Percentiles rank a stretch among this genome's conserved stretches.
Conservation (phyloP, 129 eudicot genomes). For the Cynara cardunculus region DNA sequence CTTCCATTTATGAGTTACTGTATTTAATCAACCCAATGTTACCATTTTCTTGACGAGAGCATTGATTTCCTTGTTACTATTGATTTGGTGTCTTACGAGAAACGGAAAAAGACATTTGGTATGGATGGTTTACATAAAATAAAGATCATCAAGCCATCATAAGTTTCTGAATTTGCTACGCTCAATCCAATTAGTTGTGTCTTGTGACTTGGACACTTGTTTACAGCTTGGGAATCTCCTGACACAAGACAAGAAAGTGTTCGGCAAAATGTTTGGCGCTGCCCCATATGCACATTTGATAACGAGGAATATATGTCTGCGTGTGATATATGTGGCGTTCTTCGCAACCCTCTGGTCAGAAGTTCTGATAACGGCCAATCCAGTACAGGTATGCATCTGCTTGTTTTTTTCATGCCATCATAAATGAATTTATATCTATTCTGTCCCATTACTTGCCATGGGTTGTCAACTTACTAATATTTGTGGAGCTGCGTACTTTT, state of each 20-base stretch:
- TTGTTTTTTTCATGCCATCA: neutral
- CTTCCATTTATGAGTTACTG: neutral
- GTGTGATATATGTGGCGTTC: slow-evolving; percentile 96
- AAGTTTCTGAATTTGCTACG: neutral
- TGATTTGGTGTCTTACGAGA: neutral
- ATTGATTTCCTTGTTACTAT: neutral
- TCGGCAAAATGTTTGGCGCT: slow-evolving; percentile 68
- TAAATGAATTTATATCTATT: neutral
- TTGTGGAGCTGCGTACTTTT: neutral
- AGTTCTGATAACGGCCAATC: slow-evolving; percentile 33
- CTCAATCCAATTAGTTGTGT: neutral
- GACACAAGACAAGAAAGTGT: slow-evolving; percentile 29
- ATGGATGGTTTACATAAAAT: neutral
- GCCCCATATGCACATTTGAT: slow-evolving; percentile 90
- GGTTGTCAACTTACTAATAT: neutral
- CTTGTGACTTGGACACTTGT: neutral
- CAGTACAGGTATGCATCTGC: slow-evolving; percentile 46
- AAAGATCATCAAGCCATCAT: neutral
- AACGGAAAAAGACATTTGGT: neutral
- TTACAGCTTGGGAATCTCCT: slow-evolving; percentile 21
- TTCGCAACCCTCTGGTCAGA: slow-evolving; percentile 70
- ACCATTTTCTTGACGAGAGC: neutral
- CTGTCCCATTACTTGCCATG: neutral
- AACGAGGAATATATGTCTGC: slow-evolving; percentile 74
- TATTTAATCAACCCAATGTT: neutral